phyloP scores from a whole-genome alignment of 2,329 filamentous ascomycete genomes.

The Davidsoniella virescens region DNA sequence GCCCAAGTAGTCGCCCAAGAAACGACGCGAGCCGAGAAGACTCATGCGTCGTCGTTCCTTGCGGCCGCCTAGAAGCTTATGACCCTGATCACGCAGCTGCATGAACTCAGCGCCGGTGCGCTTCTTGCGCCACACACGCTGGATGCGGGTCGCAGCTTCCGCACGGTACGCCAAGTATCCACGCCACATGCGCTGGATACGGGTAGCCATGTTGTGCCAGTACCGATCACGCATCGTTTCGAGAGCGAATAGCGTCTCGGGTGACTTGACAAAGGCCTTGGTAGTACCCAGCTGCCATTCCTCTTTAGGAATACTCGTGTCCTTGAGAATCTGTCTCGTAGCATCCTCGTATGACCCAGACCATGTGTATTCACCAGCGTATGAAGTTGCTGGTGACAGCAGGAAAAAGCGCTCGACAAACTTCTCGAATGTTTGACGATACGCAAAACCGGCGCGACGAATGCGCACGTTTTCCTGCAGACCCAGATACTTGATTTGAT shows the following conservation, averaged over 20 bases:
- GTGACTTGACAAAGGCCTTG: slow-evolving; percentile 96
- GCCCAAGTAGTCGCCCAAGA: slow-evolving; percentile 88
- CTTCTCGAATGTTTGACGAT: slow-evolving; percentile 92
- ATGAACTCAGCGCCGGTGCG: slow-evolving; percentile 80
- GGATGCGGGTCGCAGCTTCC: slow-evolving; percentile 86
- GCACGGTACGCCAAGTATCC: slow-evolving; percentile 86
- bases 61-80: slow-evolving; percentile 61
- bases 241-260: slow-evolving; percentile 87
- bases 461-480: slow-evolving; percentile 99
- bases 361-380: slow-evolving; percentile 96
- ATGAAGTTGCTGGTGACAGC: slow-evolving; percentile 83
- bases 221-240: slow-evolving; percentile 97
- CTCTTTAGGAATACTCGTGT: slow-evolving; percentile 85
- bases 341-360: slow-evolving; percentile 74
- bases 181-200: slow-evolving; percentile 93
- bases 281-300: slow-evolving; percentile 96
- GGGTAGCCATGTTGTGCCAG: slow-evolving; percentile 98
- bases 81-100: slow-evolving; percentile 74
- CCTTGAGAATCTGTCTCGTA: slow-evolving; percentile 82
- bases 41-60: slow-evolving; percentile 89
- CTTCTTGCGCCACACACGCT: slow-evolving; percentile 89
- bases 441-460: slow-evolving; percentile 87
- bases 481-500: slow-evolving; percentile 98
- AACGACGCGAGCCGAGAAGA: slow-evolving; percentile 77
- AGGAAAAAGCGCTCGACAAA: slow-evolving; percentile 97